These are phyloP conservation scores for Aquanectria penicillioides DNA, from an alignment of 2,329 filamentous ascomycete species.

Conservation along the genomic window DNA sequence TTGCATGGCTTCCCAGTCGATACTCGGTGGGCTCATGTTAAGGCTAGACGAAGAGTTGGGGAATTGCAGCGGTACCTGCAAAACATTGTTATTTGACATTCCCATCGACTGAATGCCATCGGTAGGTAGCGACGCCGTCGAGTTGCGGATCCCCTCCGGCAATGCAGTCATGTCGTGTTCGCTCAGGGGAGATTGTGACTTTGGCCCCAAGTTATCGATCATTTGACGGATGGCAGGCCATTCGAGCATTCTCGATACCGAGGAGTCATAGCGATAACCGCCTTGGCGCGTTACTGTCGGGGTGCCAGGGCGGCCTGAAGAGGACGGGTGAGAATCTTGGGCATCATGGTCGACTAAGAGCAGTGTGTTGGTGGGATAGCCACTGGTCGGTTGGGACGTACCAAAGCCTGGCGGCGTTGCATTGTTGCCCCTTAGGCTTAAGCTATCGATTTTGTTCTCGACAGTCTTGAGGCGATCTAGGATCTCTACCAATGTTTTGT, in stretches of 20 bases:
- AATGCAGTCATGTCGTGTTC: constrained; percentile 30
- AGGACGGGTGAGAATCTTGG: constrained; percentile 32
- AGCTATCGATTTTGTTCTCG: constrained; percentile 64
- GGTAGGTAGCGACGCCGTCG: constrained; percentile 28
- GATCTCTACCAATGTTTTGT: constrained; percentile 70
- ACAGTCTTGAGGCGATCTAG: constrained; percentile 64
- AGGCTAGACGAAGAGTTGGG: constrained; percentile 24
- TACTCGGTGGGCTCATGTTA: constrained; percentile 29
- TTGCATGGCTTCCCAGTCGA: constrained; percentile 62
- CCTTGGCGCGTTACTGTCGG: constrained; percentile 30
- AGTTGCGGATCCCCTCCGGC: constrained; percentile 36
- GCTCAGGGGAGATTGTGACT: constrained; percentile 27
- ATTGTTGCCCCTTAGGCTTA: constrained; percentile 42
- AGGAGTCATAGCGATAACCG: constrained; percentile 43
- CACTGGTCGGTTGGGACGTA: constrained; percentile 32
- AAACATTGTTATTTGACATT: constrained; percentile 26
- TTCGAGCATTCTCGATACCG: constrained; percentile 37
- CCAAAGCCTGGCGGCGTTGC: constrained; percentile 29
- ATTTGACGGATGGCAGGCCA: constrained; percentile 41
- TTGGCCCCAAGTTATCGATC: constrained; percentile 39
- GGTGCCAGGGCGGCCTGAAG: constrained; percentile 33
- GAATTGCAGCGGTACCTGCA: constrained; percentile 36
- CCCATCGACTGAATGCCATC: constrained; percentile 37
- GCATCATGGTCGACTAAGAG: constrained; percentile 36
- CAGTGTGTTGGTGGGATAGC: constrained; percentile 33